Percentiles rank a stretch among this genome's conserved stretches.
These are phyloP conservation scores for Tricholoma matsutake DNA, from an alignment of 768 basidiomycete genomes.

Conservation along the genomic window DNA sequence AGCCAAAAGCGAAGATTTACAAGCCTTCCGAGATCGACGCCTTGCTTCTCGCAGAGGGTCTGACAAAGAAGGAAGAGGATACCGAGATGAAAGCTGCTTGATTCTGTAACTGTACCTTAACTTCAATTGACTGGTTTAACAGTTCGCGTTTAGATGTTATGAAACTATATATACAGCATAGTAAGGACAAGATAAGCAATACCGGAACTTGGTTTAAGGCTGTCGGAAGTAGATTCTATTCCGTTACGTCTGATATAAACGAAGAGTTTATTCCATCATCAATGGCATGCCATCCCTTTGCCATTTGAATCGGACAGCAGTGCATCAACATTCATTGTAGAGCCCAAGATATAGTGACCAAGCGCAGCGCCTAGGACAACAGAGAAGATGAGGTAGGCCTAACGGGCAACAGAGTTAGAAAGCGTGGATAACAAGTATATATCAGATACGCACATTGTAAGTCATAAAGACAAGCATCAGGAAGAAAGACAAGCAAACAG, in stretches of 20 bases:
- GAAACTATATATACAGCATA: neutral
- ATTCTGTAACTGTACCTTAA: conserved; percentile 31
- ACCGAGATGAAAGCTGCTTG: conserved; percentile 66
- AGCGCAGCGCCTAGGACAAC: conserved; percentile 79
- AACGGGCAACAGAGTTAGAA: neutral
- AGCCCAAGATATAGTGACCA: conserved; percentile 78
- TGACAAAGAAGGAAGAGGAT: conserved; percentile 88
- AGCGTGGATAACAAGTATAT: neutral
- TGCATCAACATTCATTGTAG: conserved; percentile 59
- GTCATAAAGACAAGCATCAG: conserved; percentile 98
- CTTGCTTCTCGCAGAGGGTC: conserved; percentile 70
- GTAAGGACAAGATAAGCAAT: neutral
- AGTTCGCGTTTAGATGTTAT: neutral
- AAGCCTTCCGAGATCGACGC: conserved; percentile 85
- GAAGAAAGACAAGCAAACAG: conserved; percentile 81
- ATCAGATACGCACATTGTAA: conserved; percentile 68
- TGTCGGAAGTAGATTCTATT: neutral
- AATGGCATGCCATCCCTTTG: conserved; percentile 84
- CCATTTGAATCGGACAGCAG: conserved; percentile 44
- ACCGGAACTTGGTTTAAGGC: neutral
- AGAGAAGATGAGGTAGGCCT: conserved; percentile 86
- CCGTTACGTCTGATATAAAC: neutral
- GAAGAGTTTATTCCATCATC: conserved; percentile 11
- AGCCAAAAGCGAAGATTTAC: conserved; percentile 90
- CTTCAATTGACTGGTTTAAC: conserved; percentile 3